Percentiles rank a stretch among this genome's conserved stretches.
Conservation (phyloP, 1,139 yeast species). For the Geotrichum reessii region DNA sequence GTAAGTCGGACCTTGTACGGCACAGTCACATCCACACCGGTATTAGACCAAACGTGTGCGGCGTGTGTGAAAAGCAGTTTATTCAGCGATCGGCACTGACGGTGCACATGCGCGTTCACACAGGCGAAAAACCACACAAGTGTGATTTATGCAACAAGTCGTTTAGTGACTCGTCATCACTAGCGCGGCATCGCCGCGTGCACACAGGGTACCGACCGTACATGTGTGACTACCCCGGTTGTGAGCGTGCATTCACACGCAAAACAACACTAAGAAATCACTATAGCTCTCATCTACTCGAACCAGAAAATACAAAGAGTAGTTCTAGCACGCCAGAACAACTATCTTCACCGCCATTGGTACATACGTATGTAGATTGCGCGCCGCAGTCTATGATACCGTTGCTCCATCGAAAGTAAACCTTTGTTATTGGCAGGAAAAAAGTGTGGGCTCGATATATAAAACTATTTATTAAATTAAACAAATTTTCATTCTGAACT, state of each 20-base stretch:
- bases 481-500: not conserved
- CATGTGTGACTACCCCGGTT: slow-evolving; percentile 61
- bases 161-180: slow-evolving; percentile 39
- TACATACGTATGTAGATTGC: not conserved
- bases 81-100: slow-evolving; percentile 67
- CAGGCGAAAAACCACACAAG: slow-evolving; percentile 64
- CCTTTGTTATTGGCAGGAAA: not conserved
- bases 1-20: slow-evolving; percentile 61
- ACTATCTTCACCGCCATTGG: not conserved
- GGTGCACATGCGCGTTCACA: slow-evolving; percentile 70
- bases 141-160: slow-evolving; percentile 37
- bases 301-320: not conserved
- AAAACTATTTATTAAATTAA: not conserved
- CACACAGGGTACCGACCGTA: slow-evolving; percentile 57
- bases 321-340: not conserved
- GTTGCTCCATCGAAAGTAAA: not conserved
- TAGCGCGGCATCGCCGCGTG: slow-evolving; percentile 39
- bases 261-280: slow-evolving; percentile 52
- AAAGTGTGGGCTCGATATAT: not conserved
- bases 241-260: slow-evolving; percentile 60
- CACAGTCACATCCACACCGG: slow-evolving; percentile 83
- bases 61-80: slow-evolving; percentile 49
- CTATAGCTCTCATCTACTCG: not conserved
- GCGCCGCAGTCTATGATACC: not conserved
- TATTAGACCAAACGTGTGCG: slow-evolving; percentile 47